phyloP scores from a whole-genome alignment of 495 filamentous ascomycete genomes.

The Penicillium bovifimosum region DNA sequence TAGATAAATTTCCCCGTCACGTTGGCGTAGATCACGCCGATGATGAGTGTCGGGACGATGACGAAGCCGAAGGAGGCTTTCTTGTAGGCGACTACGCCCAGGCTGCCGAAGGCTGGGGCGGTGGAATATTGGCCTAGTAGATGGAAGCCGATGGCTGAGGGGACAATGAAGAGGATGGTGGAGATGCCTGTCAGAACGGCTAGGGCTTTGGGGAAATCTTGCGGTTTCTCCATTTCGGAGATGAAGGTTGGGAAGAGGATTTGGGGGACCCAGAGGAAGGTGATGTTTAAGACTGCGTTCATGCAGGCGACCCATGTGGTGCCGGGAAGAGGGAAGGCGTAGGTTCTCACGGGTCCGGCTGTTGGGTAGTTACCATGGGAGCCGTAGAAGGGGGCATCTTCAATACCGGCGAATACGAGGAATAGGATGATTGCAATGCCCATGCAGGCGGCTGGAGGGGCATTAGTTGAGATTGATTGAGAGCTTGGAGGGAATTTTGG shows the following conservation, averaged over 20 bases:
- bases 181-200: slow-evolving; percentile 45
- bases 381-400: slow-evolving; percentile 30
- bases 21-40: slow-evolving; percentile 48
- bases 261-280: slow-evolving; percentile 44
- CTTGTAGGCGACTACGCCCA: slow-evolving; percentile 42
- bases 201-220: slow-evolving; percentile 51
- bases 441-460: slow-evolving; percentile 33
- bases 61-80: slow-evolving; percentile 43
- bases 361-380: slow-evolving; percentile 30
- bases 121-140: slow-evolving; percentile 47
- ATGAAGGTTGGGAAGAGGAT: slow-evolving; percentile 55
- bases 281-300: slow-evolving; percentile 45
- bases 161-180: slow-evolving; percentile 48
- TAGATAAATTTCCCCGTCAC: slow-evolving; percentile 49
- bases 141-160: slow-evolving; percentile 47
- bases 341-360: slow-evolving; percentile 35
- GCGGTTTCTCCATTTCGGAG: slow-evolving; percentile 52
- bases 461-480: not conserved
- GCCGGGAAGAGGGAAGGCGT: slow-evolving; percentile 41
- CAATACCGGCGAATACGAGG: slow-evolving; percentile 42
- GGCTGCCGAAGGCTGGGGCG: slow-evolving; percentile 47
- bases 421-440: slow-evolving; percentile 42
- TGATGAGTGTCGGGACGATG: slow-evolving; percentile 46
- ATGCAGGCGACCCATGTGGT: slow-evolving; percentile 43
- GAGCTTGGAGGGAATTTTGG: not conserved